Evolutionary conservation across 192 early-diverging fungal genomes (phyloP), one percentile per base, ranked within the genome.

Genomic region (Geranomyces michiganensis): DNA sequence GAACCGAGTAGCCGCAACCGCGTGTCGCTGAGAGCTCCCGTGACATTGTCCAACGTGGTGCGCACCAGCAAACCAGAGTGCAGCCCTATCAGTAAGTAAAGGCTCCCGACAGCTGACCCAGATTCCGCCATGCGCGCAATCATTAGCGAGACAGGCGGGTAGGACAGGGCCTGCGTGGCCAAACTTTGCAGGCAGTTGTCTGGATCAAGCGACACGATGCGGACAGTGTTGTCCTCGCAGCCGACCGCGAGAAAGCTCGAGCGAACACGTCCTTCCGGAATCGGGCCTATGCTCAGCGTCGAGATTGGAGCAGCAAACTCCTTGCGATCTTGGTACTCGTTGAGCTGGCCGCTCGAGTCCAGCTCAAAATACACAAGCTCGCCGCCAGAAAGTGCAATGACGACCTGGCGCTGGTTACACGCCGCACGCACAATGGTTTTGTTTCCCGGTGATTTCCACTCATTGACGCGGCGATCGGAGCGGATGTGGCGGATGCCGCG

Each of bases 331-430:
- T 92, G 88, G 70, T 89, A 91, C 74, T 99, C 96, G 71, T 94
- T 93, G 70, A 98, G 78, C 73, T 91, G 92, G 26, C 87, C 90
- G 56, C 69, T 74, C 32, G 80, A 81, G 78, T 98, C 93, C 51
- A 99, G 83, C 80, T 98, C 96, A 82, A 99, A 96, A 74, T 95
- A 98, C 0, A 94, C 88, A 8, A 94, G 72, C 65, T 94, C 94
- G 7, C 91, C 93, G 22, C 91, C 87, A 2, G 90, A 89, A 21
- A 96, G 79, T 6, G 92, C 90, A 46, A 98, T 90, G 0, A 90
- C 86, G 6, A 93, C 91, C 70, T 87, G 94, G 26, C 92, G 89
- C 30, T 86, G 76, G 68, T 95, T 95, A 48, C 90, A 92, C 0
- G 94, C 89, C 0, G 94, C 96, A 17, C 86, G 76, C 0, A 91